phyloP scores from a whole-genome alignment of 768 basidiomycete species.

The Leccinum variicolor region DNA sequence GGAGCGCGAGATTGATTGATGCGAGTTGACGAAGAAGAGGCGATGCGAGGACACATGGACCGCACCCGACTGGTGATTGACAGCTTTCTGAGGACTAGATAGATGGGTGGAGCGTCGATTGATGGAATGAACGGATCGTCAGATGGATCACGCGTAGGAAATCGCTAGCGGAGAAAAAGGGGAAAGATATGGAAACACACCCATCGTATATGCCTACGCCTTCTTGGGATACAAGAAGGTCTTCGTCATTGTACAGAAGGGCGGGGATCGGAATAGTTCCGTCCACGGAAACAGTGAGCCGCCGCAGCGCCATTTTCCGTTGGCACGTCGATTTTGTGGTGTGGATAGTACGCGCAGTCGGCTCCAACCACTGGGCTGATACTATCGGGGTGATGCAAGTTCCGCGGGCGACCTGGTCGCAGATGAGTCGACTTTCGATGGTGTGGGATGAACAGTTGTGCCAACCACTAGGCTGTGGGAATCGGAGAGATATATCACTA shows the following conservation, averaged over 20 bases:
- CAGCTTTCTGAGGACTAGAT: slow-evolving; percentile 73
- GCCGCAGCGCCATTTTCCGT: slow-evolving; percentile 49
- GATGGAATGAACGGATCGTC: slow-evolving; percentile 20
- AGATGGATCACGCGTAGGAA: slow-evolving; percentile 18
- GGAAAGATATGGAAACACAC: slow-evolving; percentile 42
- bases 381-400: background rate
- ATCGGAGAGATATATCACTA: slow-evolving; percentile 5
- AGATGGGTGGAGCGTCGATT: slow-evolving; percentile 28
- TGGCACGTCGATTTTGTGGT: background rate
- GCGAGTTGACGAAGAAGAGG: slow-evolving; percentile 71
- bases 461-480: slow-evolving; percentile 9
- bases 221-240: slow-evolving; percentile 68
- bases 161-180: slow-evolving; percentile 2
- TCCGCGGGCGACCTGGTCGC: background rate
- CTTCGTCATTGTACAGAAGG: slow-evolving; percentile 79
- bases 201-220: slow-evolving; percentile 89
- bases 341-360: background rate
- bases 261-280: slow-evolving; percentile 78
- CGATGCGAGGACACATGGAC: slow-evolving; percentile 79
- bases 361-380: background rate
- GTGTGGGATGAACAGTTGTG: background rate
- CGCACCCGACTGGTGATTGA: slow-evolving; percentile 72
- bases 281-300: slow-evolving; percentile 57
- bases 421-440: slow-evolving; percentile 9
- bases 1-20: slow-evolving; percentile 50